Evolutionary conservation across 768 basidiomycete genomes (phyloP), one percentile per base, ranked within the genome.

Genomic region (Rhizopogon salebrosus): DNA sequence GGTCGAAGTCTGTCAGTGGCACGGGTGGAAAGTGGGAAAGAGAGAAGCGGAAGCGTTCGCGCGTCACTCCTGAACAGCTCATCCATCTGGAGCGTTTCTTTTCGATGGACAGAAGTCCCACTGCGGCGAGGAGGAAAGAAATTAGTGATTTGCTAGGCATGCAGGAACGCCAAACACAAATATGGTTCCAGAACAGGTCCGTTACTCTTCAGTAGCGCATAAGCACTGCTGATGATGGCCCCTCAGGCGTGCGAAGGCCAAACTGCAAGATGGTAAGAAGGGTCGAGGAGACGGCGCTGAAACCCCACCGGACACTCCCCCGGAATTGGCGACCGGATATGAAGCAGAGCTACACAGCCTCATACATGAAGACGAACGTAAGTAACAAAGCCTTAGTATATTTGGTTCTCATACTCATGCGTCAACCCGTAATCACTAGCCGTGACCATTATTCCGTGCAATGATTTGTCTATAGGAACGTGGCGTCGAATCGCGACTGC

Each of bases 151-250:
- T 80, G 51, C 74, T 92, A 4, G 87, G 87, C 14, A 90, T 92
- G 85, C 80, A 87, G 48, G 90, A 92, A 69, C 83, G 89, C 35
- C 90, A 92, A 73, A 90, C 87, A 0, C 90, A 92, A 68, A 87
- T 92, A 42, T 92, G 90, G 90, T 92, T 91, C 61, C 89, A 92
- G 65, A 92, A 92, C 64, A 75, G 89, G 89, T 60, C 24, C 6
- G 59, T 57, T 4, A 31, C 6, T 46, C 46, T 10, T 49, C 11
- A 39, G 1, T 7, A 6, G 22, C 34, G 22, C 20, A 36, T 22
- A 36, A 48, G 16, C 13, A 11, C 41, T 49, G 50, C 41, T 52
- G 14, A 55, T 37, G 27, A 53, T 27, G n/a, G 22, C 31, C 48
- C 41, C 4, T 34, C 56, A 91, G 90, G 54, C 85, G 90, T 3